Conservation (phyloP, 108 stramenopile genomes). For the Aureococcus anophagefferens region DNA sequence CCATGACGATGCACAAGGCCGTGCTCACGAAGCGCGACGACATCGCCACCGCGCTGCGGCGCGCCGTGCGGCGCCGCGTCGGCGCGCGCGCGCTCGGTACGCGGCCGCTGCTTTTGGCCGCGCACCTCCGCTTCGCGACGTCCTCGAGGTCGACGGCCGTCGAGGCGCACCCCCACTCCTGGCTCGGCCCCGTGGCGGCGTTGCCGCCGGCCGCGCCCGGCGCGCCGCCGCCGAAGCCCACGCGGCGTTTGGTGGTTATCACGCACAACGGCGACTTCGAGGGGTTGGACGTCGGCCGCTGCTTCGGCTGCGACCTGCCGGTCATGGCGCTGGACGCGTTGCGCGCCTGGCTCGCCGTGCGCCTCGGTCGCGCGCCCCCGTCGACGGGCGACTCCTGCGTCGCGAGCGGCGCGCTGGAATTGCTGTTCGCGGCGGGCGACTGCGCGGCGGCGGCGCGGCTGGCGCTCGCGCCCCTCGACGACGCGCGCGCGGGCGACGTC, state of each 20-base stretch:
- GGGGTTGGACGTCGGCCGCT: slow-evolving; percentile 38
- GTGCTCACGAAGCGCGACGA: not conserved
- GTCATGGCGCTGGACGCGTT: not conserved
- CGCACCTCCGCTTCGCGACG: slow-evolving; percentile 17
- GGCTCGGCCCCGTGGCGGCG: not conserved
- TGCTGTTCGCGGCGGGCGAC: not conserved
- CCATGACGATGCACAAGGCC: not conserved
- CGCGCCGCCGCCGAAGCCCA: not conserved
- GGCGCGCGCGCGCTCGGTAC: not conserved
- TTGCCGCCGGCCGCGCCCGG: not conserved
- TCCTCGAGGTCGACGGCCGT: not conserved
- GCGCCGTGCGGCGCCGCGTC: not conserved
- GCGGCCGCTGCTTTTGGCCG: not conserved
- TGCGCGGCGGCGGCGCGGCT: not conserved
- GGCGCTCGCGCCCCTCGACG: not conserved
- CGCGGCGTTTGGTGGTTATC: slow-evolving; percentile 8
- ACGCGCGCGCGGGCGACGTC: not conserved
- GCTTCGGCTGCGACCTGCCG: not conserved
- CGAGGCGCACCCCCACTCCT: slow-evolving; percentile 14
- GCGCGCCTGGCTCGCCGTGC: not conserved
- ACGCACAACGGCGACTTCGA: slow-evolving; percentile 82
- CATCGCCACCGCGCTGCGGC: not conserved
- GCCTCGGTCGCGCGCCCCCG: too few relatives aligned
- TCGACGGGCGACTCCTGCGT: not conserved
- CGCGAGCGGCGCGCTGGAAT: not conserved